Conservation (phyloP, 73 alveolate genomes). For the Paramecium sexaurelia region DNA sequence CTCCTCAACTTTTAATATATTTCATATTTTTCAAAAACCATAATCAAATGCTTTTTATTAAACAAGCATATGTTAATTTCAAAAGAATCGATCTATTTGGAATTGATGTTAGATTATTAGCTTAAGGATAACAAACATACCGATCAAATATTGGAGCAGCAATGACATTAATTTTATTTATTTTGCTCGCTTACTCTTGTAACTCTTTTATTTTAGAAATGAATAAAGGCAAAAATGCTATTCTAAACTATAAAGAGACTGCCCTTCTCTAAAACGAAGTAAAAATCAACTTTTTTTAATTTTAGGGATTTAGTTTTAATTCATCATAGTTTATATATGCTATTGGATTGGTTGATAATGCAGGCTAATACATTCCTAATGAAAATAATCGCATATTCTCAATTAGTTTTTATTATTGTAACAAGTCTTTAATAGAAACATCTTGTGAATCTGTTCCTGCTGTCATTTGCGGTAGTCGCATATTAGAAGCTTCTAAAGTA, state of each 20-base stretch:
- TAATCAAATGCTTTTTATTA: background rate
- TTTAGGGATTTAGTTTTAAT: conserved; percentile 3
- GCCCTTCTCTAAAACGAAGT: background rate
- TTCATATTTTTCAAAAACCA: background rate
- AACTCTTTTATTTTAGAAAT: background rate
- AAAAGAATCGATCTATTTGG: background rate
- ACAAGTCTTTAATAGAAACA: background rate
- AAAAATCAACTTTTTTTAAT: background rate
- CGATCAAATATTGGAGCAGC: background rate
- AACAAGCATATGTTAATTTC: background rate
- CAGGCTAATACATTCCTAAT: background rate
- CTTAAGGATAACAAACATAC: background rate
- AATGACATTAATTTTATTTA: background rate
- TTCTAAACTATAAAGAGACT: background rate
- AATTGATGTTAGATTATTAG: background rate
- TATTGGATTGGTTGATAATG: background rate
- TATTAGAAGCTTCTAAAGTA: background rate
- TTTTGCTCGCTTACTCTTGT: background rate
- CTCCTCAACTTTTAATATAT: background rate
- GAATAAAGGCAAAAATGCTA: background rate
- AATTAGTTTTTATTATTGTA: background rate
- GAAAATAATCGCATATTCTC: background rate
- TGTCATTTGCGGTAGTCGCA: background rate
- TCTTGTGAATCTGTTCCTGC: background rate
- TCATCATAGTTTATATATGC: background rate